Percentiles rank a stretch among this genome's conserved stretches.
phyloP scores from a whole-genome alignment of 495 filamentous ascomycete genomes.

The Trichoderma gamsii region DNA sequence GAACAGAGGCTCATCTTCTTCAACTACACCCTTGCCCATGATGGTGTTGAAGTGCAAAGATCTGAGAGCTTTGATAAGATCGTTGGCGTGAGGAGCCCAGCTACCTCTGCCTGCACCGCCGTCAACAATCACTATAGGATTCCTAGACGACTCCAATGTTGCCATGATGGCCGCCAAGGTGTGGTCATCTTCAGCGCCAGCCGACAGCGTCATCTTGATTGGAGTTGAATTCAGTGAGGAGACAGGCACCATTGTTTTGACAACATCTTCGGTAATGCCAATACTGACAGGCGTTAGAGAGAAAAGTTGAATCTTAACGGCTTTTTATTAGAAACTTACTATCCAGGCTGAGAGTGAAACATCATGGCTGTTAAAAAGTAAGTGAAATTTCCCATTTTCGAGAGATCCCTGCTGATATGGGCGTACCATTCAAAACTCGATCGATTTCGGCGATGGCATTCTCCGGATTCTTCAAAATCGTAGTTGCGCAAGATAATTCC shows the following conservation, averaged over 20 bases:
- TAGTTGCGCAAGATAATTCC: slow-evolving; percentile 31
- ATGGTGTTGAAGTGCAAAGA: slow-evolving; percentile 30
- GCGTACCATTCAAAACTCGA: slow-evolving; percentile 30
- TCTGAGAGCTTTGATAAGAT: slow-evolving; percentile 27
- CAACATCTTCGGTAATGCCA: slow-evolving; percentile 32
- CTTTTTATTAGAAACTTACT: slow-evolving; percentile 16
- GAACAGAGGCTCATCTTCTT: slow-evolving; percentile 27
- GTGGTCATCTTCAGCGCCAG: slow-evolving; percentile 19
- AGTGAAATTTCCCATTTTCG: neutral
- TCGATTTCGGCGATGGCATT: slow-evolving; percentile 38
- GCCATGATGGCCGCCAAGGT: slow-evolving; percentile 20
- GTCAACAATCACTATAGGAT: slow-evolving; percentile 32
- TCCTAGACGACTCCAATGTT: slow-evolving; percentile 23
- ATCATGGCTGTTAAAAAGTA: slow-evolving; percentile 21
- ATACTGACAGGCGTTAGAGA: slow-evolving; percentile 12
- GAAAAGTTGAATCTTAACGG: neutral
- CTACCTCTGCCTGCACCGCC: slow-evolving; percentile 26
- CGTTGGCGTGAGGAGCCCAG: slow-evolving; percentile 24
- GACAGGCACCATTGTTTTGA: slow-evolving; percentile 24
- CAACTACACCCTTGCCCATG: slow-evolving; percentile 33
- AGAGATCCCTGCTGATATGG: slow-evolving; percentile 22
- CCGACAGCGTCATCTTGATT: slow-evolving; percentile 20
- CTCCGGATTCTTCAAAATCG: slow-evolving; percentile 28
- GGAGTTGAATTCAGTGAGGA: slow-evolving; percentile 18
- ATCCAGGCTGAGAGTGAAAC: slow-evolving; percentile 25